Percentiles rank a stretch among this genome's conserved stretches.
Evolutionary conservation across 352 stramenopile species (phyloP).

Genomic region (Phytophthora citricola): DNA sequence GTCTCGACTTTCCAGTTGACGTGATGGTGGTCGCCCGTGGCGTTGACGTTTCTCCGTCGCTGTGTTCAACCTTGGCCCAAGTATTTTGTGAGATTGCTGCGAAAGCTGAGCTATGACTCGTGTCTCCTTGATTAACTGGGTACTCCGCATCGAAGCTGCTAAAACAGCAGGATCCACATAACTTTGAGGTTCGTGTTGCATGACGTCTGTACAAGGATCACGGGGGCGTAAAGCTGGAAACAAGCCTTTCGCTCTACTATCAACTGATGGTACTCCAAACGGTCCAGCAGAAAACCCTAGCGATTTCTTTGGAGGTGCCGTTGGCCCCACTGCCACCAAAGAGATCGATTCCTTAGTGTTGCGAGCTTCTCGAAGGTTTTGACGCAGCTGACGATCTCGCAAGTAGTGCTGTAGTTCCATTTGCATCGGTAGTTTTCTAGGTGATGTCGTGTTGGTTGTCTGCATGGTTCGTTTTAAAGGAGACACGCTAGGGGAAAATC

Average conservation of each 20-base stretch:
- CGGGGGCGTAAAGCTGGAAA: constrained; percentile 4
- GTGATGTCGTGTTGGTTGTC: background rate
- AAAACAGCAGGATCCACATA: constrained; percentile 12
- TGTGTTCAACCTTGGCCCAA: background rate
- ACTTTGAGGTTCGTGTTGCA: background rate
- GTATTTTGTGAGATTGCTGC: constrained; percentile 10
- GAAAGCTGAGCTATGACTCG: constrained; percentile 28
- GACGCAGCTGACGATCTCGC: constrained; percentile 11
- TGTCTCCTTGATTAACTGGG: constrained; percentile 47
- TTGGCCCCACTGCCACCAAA: background rate
- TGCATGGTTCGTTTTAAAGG: constrained; percentile 7
- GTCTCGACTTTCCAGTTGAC: constrained; percentile 39
- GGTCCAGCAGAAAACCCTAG: constrained; percentile 1
- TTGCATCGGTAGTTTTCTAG: constrained; percentile 3
- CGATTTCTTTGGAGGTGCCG: background rate
- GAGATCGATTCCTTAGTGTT: background rate
- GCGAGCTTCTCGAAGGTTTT: background rate
- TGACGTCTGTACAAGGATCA: background rate
- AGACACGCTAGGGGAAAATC: background rate
- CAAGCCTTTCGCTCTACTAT: background rate
- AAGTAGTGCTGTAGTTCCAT: constrained; percentile 25
- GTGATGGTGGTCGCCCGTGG: constrained; percentile 47
- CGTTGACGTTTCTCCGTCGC: constrained; percentile 46
- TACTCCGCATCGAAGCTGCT: constrained; percentile 10
- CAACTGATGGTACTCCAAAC: background rate